Evolutionary conservation across 768 basidiomycete species (phyloP), one percentile per base, ranked within the genome.

Genomic region (Naganishia randhawae): DNA sequence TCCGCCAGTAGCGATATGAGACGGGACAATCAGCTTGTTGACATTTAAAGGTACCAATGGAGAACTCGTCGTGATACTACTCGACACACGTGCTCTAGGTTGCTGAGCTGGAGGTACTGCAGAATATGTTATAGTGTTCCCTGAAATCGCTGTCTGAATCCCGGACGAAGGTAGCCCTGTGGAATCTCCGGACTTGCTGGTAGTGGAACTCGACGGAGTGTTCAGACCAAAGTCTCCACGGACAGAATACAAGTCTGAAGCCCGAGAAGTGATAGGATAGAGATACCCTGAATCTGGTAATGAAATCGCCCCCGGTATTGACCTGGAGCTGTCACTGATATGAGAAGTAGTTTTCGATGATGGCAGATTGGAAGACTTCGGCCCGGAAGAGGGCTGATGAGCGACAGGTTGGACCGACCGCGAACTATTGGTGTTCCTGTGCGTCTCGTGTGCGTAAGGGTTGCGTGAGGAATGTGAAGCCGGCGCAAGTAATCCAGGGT

Each of bases 281-380:
- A 25, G 33, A 22, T 61, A 42, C 2, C 57, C 57, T 7, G 39
- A 61, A 29, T 61, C 57, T 10, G 57, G 57, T 10, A 61, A 16
- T 7, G 57, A 61, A 7, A 61, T 42, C 6, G 39, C 57, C 9
- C 57, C 57, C n/a, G 37, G 37, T 41, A 61, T 61, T 25, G 57
- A 61, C 16, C 57, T 61, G 29, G 22, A 22, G 27, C 57, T 61
- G 39, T 61, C 57, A 29, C 57, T 61, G 57, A 61, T 37, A 39
- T 61, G 57, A 9, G 57, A 61, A 14, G 29, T 41, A 25, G n/a
- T 39, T 39, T 35, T 61, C 37, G 37, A 61, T 25, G 57, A 61
- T 61, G 57, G 16, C 17, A 27, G 25, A 13, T 25, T 22, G 19
- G 11, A 48, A 22, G 45, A 22, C 25, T 48, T 61, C 57, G 57